Base-by-base conservation (phyloP, 2,329 filamentous ascomycete genomes). In the Ophiostoma angusticollis region DNA sequence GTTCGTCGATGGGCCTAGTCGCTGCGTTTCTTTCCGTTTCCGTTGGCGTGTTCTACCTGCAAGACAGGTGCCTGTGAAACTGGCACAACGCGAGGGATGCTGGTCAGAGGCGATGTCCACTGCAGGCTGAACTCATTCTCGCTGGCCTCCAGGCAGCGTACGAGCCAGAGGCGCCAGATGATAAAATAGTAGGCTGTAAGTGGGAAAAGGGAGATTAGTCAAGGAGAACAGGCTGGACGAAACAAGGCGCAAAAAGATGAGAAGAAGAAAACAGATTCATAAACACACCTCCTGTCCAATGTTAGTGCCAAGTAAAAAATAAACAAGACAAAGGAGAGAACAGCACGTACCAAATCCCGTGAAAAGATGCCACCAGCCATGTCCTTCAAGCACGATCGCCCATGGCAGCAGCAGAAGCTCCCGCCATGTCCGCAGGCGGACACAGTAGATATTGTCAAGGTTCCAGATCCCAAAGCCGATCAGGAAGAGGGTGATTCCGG, bases 121-220 rank as follows among this genome's bases (percentile, higher is more conserved):
- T 70, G 52, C 40, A 91, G 61, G 49, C 70, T 65, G 52, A 77
- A 91, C 52, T 86, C 74, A 30, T 81, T 72, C 51, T 84, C 80
- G 32, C 68, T 68, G 4, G 76, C 74, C 45, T 86, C 83, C 35
- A 91, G 62, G 50, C 82, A 85, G 45, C 80, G 77, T 29, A 83
- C 73, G 14, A 91, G 67, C 79, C 83, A 89, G 19, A 87, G 76
- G 4, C 83, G 80, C 84, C 84, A 93, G 12, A 76, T 65, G 49
- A 93, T 84, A 54, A 89, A 85, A 53, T 80, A 81, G 57, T 93
- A 93, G 13, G 84, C 84, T 55, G 41, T 28, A 17, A 18, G 37
- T 43, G 28, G 29, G 24, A 22, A 21, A 9, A 11, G 2, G 7
- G 6, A 9, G 11, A 1, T 1, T 18, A 37, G 22, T 6, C 17